A percentile compares a stretch with the other conserved stretches of the same genome.
Evolutionary conservation across 2,329 filamentous ascomycete species (phyloP).

Genomic region (Mycogone perniciosa): DNA sequence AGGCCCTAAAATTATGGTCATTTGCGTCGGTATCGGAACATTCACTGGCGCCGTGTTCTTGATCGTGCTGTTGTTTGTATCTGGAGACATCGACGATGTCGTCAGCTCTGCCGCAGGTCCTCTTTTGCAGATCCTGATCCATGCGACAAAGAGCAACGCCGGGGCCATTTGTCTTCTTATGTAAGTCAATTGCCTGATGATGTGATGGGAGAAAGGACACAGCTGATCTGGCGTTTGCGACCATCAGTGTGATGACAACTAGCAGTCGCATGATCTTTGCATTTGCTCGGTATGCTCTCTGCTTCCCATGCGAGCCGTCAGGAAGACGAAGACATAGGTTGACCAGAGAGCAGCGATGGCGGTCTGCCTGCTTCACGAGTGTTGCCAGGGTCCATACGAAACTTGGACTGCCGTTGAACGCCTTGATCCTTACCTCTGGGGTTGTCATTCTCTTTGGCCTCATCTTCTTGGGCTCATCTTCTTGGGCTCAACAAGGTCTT

Average conservation of each 20-base stretch:
- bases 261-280: slow-evolving; percentile 61
- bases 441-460: slow-evolving; percentile 62
- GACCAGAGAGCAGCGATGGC: slow-evolving; percentile 39
- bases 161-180: slow-evolving; percentile 60
- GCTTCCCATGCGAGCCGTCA: no score
- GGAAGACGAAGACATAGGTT: background rate
- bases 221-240: slow-evolving; percentile 45
- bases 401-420: slow-evolving; percentile 60
- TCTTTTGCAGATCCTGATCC: slow-evolving; percentile 54
- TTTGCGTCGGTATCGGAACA: slow-evolving; percentile 56
- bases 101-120: slow-evolving; percentile 52
- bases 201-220: background rate
- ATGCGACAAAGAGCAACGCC: slow-evolving; percentile 55
- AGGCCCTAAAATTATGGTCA: slow-evolving; percentile 36
- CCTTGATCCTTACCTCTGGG: slow-evolving; percentile 52
- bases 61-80: slow-evolving; percentile 57
- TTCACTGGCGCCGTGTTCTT: slow-evolving; percentile 58
- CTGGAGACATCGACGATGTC: slow-evolving; percentile 49
- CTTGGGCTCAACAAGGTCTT: slow-evolving; percentile 48
- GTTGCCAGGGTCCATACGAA: slow-evolving; percentile 56
- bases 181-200: slow-evolving; percentile 24
- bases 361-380: slow-evolving; percentile 56
- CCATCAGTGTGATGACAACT: slow-evolving; percentile 59
- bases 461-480: slow-evolving; percentile 67
- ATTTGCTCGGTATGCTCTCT: slow-evolving; percentile 44